These are phyloP conservation scores for Phytophthora pinifolia DNA, from an alignment of 352 stramenopile genomes.

Conservation along the genomic window DNA sequence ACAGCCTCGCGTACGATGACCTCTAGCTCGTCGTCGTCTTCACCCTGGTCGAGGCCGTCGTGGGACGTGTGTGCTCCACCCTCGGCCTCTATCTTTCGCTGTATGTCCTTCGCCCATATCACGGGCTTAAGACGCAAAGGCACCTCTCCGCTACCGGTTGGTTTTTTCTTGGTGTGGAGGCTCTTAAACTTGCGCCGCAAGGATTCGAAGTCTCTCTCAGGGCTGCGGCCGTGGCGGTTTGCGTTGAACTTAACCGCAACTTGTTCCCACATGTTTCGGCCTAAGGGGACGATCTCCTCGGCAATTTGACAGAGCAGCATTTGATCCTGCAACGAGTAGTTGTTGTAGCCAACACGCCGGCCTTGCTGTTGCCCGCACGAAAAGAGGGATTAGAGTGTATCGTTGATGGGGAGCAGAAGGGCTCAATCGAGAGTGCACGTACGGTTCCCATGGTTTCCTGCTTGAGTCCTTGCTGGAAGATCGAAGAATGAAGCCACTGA, in stretches of 20 bases:
- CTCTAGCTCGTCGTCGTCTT: too few relatives aligned
- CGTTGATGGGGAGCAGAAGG: too few relatives aligned
- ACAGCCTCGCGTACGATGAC: too few relatives aligned
- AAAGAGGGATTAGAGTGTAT: background rate
- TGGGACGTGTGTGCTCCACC: too few relatives aligned
- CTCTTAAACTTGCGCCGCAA: background rate
- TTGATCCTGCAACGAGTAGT: background rate
- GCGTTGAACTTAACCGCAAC: background rate
- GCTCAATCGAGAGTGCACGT: too few relatives aligned
- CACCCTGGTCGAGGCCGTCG: too few relatives aligned
- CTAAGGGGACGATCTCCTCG: background rate
- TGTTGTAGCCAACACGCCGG: background rate
- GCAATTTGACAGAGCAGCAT: background rate
- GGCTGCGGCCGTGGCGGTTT: background rate
- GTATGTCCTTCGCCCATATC: too few relatives aligned
- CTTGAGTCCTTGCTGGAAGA: too few relatives aligned
- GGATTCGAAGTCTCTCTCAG: background rate
- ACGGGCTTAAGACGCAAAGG: too few relatives aligned
- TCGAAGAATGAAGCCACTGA: too few relatives aligned
- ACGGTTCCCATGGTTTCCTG: too few relatives aligned
- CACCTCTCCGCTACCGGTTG: background rate
- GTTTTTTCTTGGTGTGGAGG: background rate
- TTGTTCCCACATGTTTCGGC: constrained; percentile 5
- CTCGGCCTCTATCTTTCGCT: background rate
- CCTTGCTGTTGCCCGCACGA: background rate